phyloP scores from a whole-genome alignment of 331 rosid species.

The Pyracantha coccinea region DNA sequence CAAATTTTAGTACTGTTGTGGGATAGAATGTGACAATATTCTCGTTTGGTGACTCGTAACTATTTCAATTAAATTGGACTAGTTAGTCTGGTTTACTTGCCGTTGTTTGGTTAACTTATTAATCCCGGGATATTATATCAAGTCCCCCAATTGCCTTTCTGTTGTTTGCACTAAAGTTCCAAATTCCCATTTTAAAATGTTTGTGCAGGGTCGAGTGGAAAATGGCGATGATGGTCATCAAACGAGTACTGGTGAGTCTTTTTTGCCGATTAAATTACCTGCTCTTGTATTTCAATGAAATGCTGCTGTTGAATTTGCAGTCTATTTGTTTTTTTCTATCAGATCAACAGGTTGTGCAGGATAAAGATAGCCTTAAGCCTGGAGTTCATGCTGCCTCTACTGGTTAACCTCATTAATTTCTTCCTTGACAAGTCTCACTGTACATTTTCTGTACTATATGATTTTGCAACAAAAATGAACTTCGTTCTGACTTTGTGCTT shows the following conservation, averaged over 20 bases:
- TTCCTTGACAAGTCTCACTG: neutral
- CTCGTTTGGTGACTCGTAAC: no score
- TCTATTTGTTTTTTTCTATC: neutral
- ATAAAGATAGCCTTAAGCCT: neutral
- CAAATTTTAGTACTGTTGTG: neutral
- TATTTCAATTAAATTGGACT: no score
- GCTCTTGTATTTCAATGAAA: neutral
- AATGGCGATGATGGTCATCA: conserved; percentile 11
- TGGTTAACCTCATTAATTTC: conserved; percentile 7
- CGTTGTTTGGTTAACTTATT: no score
- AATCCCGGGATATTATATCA: neutral
- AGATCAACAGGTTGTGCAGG: conserved; percentile 8
- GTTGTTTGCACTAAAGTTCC: neutral
- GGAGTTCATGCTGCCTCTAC: conserved; percentile 3
- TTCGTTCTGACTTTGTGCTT: neutral
- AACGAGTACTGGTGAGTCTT: conserved; percentile 16
- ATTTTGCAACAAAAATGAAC: neutral
- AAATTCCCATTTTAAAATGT: conserved; percentile 1
- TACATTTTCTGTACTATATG: no score
- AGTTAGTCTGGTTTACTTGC: no score
- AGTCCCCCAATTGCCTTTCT: neutral
- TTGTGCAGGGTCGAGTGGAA: conserved; percentile 27
- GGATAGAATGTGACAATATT: neutral
- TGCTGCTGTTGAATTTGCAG: neutral
- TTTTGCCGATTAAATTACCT: neutral